Conservation (phyloP, 768 basidiomycete genomes). For the Boletus edulis region DNA sequence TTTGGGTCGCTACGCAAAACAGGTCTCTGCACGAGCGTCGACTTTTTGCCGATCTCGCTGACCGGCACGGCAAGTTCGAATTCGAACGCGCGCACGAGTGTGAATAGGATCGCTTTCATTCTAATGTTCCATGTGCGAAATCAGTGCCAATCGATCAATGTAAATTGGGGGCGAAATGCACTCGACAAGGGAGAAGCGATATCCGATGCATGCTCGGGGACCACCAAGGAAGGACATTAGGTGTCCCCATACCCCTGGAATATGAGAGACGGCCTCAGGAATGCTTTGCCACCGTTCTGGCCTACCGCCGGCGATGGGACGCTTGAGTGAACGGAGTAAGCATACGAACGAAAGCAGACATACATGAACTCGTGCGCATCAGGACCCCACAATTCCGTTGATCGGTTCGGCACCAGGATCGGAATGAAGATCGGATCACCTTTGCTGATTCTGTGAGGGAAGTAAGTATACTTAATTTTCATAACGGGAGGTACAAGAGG, state of each 20-base stretch:
- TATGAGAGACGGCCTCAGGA: conserved; percentile 40
- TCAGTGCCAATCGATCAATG: neutral
- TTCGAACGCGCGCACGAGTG: too few species aligned
- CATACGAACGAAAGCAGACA: conserved; percentile 3
- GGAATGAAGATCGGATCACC: conserved; percentile 50
- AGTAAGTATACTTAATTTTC: neutral
- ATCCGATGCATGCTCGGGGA: conserved; percentile 65
- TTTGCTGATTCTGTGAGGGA: conserved; percentile 34
- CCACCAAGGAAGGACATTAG: conserved; percentile 63
- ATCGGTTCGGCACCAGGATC: conserved; percentile 51
- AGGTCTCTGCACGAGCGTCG: too few species aligned
- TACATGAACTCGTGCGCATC: conserved; percentile 62
- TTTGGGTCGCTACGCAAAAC: conserved; percentile 4
- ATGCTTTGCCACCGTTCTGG: conserved; percentile 62
- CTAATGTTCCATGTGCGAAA: neutral
- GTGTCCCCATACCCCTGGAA: conserved; percentile 64
- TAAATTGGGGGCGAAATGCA: conserved; percentile 27
- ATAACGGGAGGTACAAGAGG: too few species aligned
- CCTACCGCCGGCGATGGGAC: conserved; percentile 29
- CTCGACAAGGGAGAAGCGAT: conserved; percentile 62
- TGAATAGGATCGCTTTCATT: conserved; percentile 7
- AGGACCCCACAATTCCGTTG: conserved; percentile 56
- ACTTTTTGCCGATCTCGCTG: too few species aligned
- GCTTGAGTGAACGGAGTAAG: neutral
- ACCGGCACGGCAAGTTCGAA: too few species aligned